Evolutionary conservation across 169 alveolate species (phyloP), one percentile per base, ranked within the genome.

Genomic region (Plasmodium malariae): DNA sequence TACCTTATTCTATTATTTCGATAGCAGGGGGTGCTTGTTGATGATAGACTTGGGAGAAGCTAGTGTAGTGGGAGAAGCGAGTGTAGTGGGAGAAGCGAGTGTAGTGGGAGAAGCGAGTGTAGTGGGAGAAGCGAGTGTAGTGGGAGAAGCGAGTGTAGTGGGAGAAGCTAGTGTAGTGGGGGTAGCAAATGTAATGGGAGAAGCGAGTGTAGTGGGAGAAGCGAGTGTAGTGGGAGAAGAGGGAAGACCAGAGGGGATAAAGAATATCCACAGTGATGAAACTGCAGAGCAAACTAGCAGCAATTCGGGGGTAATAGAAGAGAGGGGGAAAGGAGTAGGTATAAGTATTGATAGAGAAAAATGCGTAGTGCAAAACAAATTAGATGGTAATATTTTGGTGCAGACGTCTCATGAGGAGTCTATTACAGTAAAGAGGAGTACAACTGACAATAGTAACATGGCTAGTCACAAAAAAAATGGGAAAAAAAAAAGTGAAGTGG

Each of bases 1-100:
- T 26, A 26, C 72, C 12, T 11, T 54, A 4, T 74, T 74, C 57
- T 74, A 32, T 36, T 74, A 36, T 26, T 55, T 74, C 11, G n/a
- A 74, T 12, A 57, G 32, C 24, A 57, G 14, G 26, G 88, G 74
- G 3, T 32, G n/a, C 21, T 12, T 74, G 37, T 21, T 74, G 9
- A 40, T 36, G 34, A n/a, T 74, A 0, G 80, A 49, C 0, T 7
- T 2, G 24, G 24, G 12, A 51, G 32, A 9, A n/a, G 55, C 14
- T 14, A 17, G 28, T 0, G 54, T 28, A 12, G n/a, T 21, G 36
- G 17, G 9, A 45, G 11, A 11, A 30, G 19, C 6, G 4, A 11
- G 4, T 0, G 14, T 9, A 2, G 4, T 40, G 17, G 36, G 17
- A 19, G n/a, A 4, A 1, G 62, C 4, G 17, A 14, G 14, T 21